Evolutionary conservation across 2,329 filamentous ascomycete species (phyloP).

Genomic region (Clarireedia homoeocarpa): DNA sequence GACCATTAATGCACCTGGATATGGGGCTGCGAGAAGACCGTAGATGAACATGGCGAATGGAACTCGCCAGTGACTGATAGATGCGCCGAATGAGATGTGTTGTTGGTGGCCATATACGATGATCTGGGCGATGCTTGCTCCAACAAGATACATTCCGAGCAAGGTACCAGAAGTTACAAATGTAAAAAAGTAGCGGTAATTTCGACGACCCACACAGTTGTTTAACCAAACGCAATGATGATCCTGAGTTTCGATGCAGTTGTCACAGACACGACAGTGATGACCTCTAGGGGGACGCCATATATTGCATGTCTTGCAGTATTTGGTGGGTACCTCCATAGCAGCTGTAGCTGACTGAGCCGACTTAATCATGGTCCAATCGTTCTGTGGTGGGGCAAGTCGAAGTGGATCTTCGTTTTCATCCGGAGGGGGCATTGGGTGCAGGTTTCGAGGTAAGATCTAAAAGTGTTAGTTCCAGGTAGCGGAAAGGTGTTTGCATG

Average conservation of each 20-base stretch:
- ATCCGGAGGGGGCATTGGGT: conserved; percentile 72
- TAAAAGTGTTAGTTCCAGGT: conserved; percentile 32
- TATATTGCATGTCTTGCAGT: conserved; percentile 94
- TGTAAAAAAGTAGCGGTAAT: conserved; percentile 95
- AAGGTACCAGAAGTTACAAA: conserved; percentile 78
- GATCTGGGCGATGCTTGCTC: conserved; percentile 72
- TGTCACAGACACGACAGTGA: conserved; percentile 94
- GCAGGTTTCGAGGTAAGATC: conserved; percentile 89
- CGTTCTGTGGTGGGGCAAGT: conserved; percentile 77
- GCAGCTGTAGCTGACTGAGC: conserved; percentile 66
- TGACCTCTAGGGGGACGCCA: conserved; percentile 95
- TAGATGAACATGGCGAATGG: conserved; percentile 88
- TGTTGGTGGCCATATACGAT: conserved; percentile 61
- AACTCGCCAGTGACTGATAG: conserved; percentile 65
- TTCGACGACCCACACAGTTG: conserved; percentile 92
- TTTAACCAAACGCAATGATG: conserved; percentile 99
- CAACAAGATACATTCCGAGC: conserved; percentile 68
- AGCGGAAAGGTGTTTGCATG: neutral
- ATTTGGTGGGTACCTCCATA: conserved; percentile 97
- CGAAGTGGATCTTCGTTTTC: conserved; percentile 73
- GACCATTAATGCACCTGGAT: conserved; percentile 73
- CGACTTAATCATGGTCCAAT: conserved; percentile 88
- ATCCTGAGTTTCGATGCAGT: conserved; percentile 93
- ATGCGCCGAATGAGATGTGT: conserved; percentile 55
- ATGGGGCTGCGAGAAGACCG: conserved; percentile 63